Evolutionary conservation across 495 filamentous ascomycete genomes (phyloP), one percentile per base, ranked within the genome.

Genomic region (Aspergillus indologenus): DNA sequence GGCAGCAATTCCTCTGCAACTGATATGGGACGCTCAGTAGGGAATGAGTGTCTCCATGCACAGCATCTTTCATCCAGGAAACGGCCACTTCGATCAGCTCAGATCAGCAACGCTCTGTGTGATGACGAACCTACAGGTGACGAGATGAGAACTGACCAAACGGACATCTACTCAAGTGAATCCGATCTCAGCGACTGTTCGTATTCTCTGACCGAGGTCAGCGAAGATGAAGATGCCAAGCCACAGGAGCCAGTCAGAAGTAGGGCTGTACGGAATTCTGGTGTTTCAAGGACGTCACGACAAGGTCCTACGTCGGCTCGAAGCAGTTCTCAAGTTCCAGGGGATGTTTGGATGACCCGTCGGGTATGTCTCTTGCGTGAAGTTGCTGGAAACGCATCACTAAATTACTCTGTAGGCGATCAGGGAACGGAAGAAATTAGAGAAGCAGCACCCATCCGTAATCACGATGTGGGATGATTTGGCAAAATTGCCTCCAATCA

Each of bases 391-490:
- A 20, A 29, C 20, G 5, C 19, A 17, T 31, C 43, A 22, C 49
- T 61, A 43, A 63, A 54, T 22, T 23, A 6, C 15, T 42, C 24
- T 47, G 2, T 59, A 76, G 75, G 71, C 59, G 20, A 69, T 64
- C n/a, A 75, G 68, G 64, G 84, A 87, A 62, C 80, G 86, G 18
- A 71, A 73, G 57, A 87, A 85, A 56, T 84, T 97, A 7, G 89
- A 92, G 65, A 71, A 75, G 8, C 76, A 87, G 42, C 94, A 98
- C 70, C 91, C 94, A 1, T 80, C 82, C 40, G 79, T 98, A 44
- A 70, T 64, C 20, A 90, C 85, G 0, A 94, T 97, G 87, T 98
- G 92, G 92, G 72, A 82, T 4, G 83, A 87, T 26, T 80, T 98
- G 1, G 80, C 84, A 67, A 75, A 84, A 3, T 81, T 85, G 55